Base-by-base conservation (phyloP, 805 yeast genomes). In the Ogataea allantospora region DNA sequence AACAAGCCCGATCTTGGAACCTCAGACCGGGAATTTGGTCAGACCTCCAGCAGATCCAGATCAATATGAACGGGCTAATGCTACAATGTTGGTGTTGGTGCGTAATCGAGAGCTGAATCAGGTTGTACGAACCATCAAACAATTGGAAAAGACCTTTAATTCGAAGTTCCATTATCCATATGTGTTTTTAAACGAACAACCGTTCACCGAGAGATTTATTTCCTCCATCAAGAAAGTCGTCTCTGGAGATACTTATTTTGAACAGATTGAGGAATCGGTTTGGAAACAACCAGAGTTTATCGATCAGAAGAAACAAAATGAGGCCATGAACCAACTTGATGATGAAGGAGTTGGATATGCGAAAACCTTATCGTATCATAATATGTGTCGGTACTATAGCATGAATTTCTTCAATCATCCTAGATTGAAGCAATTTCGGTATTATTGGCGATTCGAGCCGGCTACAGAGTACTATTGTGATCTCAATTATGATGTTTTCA, bases 381-480 rank as follows among this genome's bases (percentile, higher is more conserved):
- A 83, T 53, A 86, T 86, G 95, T 86, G 95, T 57, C 71, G 95
- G 17, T 86, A 80, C 60, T 83, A 84, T 57, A 77, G 83, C 33
- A 77, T 76, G 9, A 63, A 62, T 41, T 83, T 85, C 52, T 83
- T 71, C 55, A 70, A 81, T 33, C 75, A 82, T 44, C 84, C 84
- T 9, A 70, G 75, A 39, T 57, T 86, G 54, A 64, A 69, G 42
- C 67, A 83, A 42, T 81, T 71, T 62, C 72, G 68, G 49, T 86
- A 80, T 62, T 83, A 82, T 54, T 86, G 95, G 95, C 67, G 95
- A 44, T 67, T 86, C 32, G 95, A 86, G 60, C 95, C 95, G 6
- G 65, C 65, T 23, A 85, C 87, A 1, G 67, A 71, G 18, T 84
- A 80, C 54, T 83, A 67, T 54, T 78, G 87, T 52, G 76, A 79